Evolutionary conservation across 441 rosid genomes (phyloP).

Genomic region (Gossypium gossypioides): DNA sequence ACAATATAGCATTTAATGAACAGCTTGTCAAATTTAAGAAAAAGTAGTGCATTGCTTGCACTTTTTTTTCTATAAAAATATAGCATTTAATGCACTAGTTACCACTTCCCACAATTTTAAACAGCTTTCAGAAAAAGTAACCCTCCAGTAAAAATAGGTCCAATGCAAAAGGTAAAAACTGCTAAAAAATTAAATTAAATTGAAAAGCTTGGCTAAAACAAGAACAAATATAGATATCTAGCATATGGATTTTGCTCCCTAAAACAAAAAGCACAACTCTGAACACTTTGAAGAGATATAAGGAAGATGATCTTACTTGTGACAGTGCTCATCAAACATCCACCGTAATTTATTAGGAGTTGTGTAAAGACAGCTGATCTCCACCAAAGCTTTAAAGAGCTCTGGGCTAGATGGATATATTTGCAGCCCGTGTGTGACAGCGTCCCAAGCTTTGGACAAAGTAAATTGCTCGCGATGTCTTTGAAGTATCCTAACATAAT

Average conservation of each 20-base stretch:
- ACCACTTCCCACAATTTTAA: neutral
- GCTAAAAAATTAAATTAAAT: neutral
- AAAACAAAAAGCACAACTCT: neutral
- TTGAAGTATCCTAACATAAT: conserved; percentile 55
- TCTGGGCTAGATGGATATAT: conserved; percentile 65
- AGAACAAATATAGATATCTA: neutral
- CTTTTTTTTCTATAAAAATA: neutral
- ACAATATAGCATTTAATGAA: neutral
- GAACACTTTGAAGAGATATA: neutral
- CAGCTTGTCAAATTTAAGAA: neutral
- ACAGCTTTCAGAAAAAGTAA: neutral
- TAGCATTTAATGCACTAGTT: neutral
- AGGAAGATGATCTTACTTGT: conserved; percentile 43
- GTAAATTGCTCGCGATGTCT: conserved; percentile 51
- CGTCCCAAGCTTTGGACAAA: conserved; percentile 58
- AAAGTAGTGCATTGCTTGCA: neutral
- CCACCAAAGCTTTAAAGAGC: conserved; percentile 51
- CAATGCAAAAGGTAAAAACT: neutral
- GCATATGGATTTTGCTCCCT: neutral
- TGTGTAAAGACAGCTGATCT: conserved; percentile 57
- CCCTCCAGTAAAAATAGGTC: neutral
- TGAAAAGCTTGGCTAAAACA: neutral
- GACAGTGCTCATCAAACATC: conserved; percentile 60
- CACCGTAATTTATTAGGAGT: conserved; percentile 70
- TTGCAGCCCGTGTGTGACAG: conserved; percentile 60